Conservation (phyloP, 192 early-diverging fungal genomes). For the Entomortierella beljakovae region DNA sequence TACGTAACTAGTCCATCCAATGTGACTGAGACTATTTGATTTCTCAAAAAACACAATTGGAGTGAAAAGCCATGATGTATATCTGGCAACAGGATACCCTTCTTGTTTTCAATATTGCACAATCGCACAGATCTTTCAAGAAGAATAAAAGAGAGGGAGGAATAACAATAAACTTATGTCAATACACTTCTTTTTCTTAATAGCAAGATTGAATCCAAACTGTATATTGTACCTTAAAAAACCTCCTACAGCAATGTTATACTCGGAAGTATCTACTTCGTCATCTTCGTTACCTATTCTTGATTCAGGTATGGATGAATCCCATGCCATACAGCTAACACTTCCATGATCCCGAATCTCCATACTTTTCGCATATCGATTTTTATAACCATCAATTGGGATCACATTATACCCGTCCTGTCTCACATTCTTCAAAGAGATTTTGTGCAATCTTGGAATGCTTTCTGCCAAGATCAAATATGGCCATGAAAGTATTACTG, state of each 20-base stretch:
- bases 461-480: slow-evolving; percentile 20
- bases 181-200: too few relatives aligned
- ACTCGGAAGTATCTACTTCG: neutral
- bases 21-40: slow-evolving; percentile 21
- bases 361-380: slow-evolving; percentile 2
- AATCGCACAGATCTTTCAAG: slow-evolving; percentile 14
- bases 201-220: too few relatives aligned
- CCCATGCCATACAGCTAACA: slow-evolving; percentile 40
- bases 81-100: slow-evolving; percentile 2
- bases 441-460: slow-evolving; percentile 13
- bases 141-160: neutral
- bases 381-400: neutral
- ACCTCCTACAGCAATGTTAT: neutral
- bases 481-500: slow-evolving; percentile 23
- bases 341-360: slow-evolving; percentile 6
- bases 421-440: slow-evolving; percentile 9
- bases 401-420: neutral
- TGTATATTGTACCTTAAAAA: slow-evolving; percentile 8
- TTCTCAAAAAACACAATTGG: slow-evolving; percentile 13
- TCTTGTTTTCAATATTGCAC: slow-evolving; percentile 2
- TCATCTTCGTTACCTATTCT: neutral
- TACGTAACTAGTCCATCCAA: slow-evolving; percentile 31
- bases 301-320: neutral
- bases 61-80: slow-evolving; percentile 29
- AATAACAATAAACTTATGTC: neutral